Evolutionary conservation across 768 basidiomycete genomes (phyloP), one percentile per base, ranked within the genome.

Genomic region (Pholiota conissans): DNA sequence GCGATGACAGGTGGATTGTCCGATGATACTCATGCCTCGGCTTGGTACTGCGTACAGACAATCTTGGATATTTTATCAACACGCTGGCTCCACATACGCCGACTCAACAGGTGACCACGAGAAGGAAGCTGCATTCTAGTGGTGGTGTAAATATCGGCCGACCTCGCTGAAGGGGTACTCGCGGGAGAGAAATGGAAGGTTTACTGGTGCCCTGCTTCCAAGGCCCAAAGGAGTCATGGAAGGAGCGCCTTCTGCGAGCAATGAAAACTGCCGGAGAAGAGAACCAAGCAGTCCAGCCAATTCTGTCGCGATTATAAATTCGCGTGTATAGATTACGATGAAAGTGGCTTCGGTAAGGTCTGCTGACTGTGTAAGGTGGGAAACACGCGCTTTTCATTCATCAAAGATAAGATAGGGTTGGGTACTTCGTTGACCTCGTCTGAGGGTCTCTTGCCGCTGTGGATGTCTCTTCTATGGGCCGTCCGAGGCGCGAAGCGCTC

Each of bases 31-130:
- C 66, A 79, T 49, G 73, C 80, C 0, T 76, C 90, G n/a, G 84
- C 84, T 3, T 89, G 87, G 84, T 80, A 86, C 64, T 90, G 86
- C 71, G 73, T 93, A 56, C 79, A 81, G 50, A 66, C 77, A 29
- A 73, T 91, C 27, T 67, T 89, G 14, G 71, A 74, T 35, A 73
- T 75, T n/a, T n/a, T 9, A 82, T 89, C 42, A 69, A 72, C 40
- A 61, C 66, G 8, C 62, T 75, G 0, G 63, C 69, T 22, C 61
- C 45, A 10, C 47, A 42, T n/a, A n/a, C n/a, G n/a, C n/a, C n/a
- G 55, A 45, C 48, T 39, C 39, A 40, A 80, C 87, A 2, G 88
- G 86, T 14, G 89, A 91, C 66, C 74, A 75, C 45, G 87, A 89
- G 73, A 90, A 87, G 72, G 84, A 83, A 66, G 77, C 77, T 59